phyloP scores from a whole-genome alignment of 176 grass and related monocot species.

The Bromus sterilis region DNA sequence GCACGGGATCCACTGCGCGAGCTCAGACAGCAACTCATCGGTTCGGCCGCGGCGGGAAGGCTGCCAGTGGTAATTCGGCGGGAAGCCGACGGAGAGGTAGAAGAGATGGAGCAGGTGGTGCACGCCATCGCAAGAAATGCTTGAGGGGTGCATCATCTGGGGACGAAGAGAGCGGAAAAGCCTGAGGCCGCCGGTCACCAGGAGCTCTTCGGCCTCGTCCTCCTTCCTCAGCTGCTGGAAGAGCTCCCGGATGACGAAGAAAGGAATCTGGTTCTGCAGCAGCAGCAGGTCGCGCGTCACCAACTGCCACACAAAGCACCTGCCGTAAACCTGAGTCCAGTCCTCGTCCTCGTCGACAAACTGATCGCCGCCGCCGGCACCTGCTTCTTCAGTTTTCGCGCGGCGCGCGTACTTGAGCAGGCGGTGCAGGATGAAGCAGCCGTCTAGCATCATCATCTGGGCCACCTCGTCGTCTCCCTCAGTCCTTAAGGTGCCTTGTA shows the following conservation, averaged over 20 bases:
- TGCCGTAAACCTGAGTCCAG: background rate
- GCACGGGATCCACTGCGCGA: background rate
- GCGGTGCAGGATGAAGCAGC: no score
- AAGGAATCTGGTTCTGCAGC: background rate
- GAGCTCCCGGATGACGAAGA: background rate
- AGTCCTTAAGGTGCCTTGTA: no score
- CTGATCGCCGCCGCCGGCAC: no score
- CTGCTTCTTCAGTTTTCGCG: no score
- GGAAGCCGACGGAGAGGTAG: background rate
- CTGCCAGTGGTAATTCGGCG: background rate
- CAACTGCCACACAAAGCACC: background rate
- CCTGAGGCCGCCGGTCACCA: background rate
- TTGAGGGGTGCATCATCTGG: background rate
- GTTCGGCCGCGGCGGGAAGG: background rate
- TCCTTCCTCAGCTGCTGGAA: background rate
- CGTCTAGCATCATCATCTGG: no score
- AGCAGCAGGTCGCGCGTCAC: background rate
- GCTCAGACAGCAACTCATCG: background rate
- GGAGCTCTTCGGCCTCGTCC: background rate
- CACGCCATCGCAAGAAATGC: background rate
- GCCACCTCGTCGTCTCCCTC: background rate
- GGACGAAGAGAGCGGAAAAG: background rate
- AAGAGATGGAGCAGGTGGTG: background rate
- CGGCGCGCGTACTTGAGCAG: no score
- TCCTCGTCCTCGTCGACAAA: background rate